Percentiles rank a stretch among this genome's conserved stretches.
These are phyloP conservation scores for Yarrowia yakushimensis DNA, from an alignment of 805 yeast genomes.

Conservation along the genomic window DNA sequence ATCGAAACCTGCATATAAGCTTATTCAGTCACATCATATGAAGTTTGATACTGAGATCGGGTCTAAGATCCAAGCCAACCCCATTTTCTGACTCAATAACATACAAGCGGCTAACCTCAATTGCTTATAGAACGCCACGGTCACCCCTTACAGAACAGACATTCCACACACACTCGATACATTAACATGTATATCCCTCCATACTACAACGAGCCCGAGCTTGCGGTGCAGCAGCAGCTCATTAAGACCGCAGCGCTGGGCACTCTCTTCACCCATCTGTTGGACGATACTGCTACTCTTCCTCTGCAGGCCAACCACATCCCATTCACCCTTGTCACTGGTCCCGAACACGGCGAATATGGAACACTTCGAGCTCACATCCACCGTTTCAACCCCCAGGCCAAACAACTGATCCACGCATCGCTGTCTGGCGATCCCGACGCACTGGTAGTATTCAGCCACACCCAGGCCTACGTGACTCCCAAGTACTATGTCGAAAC, in stretches of 20 bases:
- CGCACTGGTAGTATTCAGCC: conserved; percentile 52
- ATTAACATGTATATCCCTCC: conserved; percentile 16
- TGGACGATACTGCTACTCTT: conserved; percentile 34
- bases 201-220: conserved; percentile 21
- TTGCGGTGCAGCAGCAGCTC: conserved; percentile 34
- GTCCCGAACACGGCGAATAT: conserved; percentile 39
- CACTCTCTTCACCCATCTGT: conserved; percentile 40
- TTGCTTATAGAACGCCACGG: neutral
- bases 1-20: neutral
- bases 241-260: conserved; percentile 52
- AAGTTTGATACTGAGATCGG: conserved; percentile 2
- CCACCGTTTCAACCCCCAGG: conserved; percentile 51
- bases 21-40: neutral
- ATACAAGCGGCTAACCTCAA: conserved; percentile 6
- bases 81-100: neutral
- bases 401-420: conserved; percentile 27
- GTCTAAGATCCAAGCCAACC: neutral
- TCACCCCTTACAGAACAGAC: neutral
- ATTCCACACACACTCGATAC: neutral
- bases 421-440: conserved; percentile 35
- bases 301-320: conserved; percentile 51
- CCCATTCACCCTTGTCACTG: conserved; percentile 48
- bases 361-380: conserved; percentile 50
- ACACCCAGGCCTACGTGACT: conserved; percentile 49
- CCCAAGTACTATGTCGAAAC: conserved; percentile 57